Evolutionary conservation across 2,329 filamentous ascomycete species (phyloP), one percentile per base, ranked within the genome.

Genomic region (Penicillium expansum): DNA sequence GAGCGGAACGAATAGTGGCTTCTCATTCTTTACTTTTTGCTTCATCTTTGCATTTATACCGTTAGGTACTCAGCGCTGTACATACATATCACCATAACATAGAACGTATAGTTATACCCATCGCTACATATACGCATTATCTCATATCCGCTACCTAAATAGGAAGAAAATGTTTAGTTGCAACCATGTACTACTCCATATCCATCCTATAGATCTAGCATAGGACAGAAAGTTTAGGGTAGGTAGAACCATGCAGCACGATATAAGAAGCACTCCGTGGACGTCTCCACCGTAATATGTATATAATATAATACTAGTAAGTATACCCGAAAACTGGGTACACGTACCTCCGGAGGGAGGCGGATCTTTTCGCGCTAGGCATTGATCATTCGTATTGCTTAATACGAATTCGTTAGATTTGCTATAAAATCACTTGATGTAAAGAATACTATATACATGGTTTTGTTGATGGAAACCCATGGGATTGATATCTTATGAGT

Each of bases 1-100:
- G 45, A 58, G 47, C 57, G 59, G 38, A 59, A 41, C 41, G 60
- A 64, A 33, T 62, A 50, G 55, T 32, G 11, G 11, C 11, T 32
- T 18, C 27, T 43, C 30, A 16, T 43, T 54, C 14, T 49, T 48
- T 47, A 61, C 38, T 44, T 55, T 32, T 58, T 53, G 22, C 22
- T 24, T 49, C 37, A 39, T 45, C 13, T 45, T 53, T 49, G 24
- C 42, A 43, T 57, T 45, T 43, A 24, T 38, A 30, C 39, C 4
- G 37, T 18, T 29, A 42, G 22, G 20, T 24, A 42, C 14, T n/a
- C 22, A n/a, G 39, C 39, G 39, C 37, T 42, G 20, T 33, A 32
- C 39, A 42, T 35, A 44, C 22, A 52, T 44, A 43, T 2, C 24
- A 27, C 20, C 11, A 42, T 20, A 24, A 9, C n/a, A 33, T 22